These are phyloP conservation scores for Cyberlindnera maritima DNA, from an alignment of 805 yeast species.

Conservation along the genomic window DNA sequence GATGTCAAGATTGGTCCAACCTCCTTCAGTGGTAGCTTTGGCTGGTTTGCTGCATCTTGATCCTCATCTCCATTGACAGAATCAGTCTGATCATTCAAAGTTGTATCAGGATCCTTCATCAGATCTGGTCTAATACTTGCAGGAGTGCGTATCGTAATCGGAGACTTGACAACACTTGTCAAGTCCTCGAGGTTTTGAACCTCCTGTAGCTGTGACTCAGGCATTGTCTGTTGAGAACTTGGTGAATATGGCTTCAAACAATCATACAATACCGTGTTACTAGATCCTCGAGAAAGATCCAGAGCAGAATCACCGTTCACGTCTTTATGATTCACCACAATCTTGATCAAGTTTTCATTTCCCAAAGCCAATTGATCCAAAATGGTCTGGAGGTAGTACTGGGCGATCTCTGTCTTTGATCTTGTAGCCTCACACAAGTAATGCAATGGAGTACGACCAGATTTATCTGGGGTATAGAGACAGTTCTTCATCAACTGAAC, in stretches of 20 bases:
- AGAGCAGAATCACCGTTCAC: constrained; percentile 81
- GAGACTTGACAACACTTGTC: background rate
- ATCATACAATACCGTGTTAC: constrained; percentile 43
- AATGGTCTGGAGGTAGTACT: constrained; percentile 53
- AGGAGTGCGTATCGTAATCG: constrained; percentile 4
- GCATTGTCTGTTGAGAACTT: constrained; percentile 17
- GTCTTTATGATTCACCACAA: constrained; percentile 74
- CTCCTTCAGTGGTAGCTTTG: constrained; percentile 24
- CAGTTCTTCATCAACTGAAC: constrained; percentile 62
- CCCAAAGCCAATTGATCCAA: constrained; percentile 40
- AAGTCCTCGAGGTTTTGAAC: background rate
- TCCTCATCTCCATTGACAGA: constrained; percentile 6
- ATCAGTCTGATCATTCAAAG: constrained; percentile 7
- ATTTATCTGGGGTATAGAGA: constrained; percentile 66
- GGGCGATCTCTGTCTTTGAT: constrained; percentile 47
- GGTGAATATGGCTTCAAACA: constrained; percentile 31
- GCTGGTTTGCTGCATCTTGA: constrained; percentile 12
- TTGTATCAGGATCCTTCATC: constrained; percentile 3
- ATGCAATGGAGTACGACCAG: constrained; percentile 73
- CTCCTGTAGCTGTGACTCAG: background rate
- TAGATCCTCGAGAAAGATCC: constrained; percentile 67
- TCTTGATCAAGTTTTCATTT: constrained; percentile 46
- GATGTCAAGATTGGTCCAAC: constrained; percentile 29
- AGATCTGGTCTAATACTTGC: background rate
- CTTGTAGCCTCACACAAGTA: constrained; percentile 55